These are phyloP conservation scores for Rhizopogon vinicolor DNA, from an alignment of 768 basidiomycete genomes.

Conservation along the genomic window DNA sequence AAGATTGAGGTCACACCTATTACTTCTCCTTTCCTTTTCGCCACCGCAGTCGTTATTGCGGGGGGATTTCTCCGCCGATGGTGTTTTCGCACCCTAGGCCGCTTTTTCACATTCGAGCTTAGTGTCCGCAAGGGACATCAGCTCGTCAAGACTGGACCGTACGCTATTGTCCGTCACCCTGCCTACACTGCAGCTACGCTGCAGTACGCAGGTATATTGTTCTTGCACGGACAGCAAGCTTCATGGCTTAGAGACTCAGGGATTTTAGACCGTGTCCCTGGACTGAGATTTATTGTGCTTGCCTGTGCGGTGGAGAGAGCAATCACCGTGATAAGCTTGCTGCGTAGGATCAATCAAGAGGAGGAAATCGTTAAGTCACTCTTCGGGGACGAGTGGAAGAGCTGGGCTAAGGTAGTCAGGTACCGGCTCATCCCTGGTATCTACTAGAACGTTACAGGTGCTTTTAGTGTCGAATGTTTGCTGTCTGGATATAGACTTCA, in stretches of 20 bases:
- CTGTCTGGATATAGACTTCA: not conserved
- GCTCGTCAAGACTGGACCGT: slow-evolving; percentile 25
- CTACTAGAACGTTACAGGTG: slow-evolving; percentile 13
- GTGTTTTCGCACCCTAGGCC: slow-evolving; percentile 22
- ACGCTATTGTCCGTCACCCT: slow-evolving; percentile 26
- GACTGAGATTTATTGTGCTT: not conserved
- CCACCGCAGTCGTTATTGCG: slow-evolving; percentile 8
- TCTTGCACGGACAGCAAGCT: slow-evolving; percentile 1
- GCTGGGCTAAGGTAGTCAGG: slow-evolving; percentile 24
- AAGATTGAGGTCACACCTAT: not conserved
- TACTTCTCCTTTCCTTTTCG: slow-evolving; percentile 14
- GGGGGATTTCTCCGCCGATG: slow-evolving; percentile 18
- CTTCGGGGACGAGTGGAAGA: slow-evolving; percentile 31
- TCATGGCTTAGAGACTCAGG: slow-evolving; percentile 14
- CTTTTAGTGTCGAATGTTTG: not conserved
- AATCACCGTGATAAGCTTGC: slow-evolving; percentile 1
- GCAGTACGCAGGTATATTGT: slow-evolving; percentile 1
- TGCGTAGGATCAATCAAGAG: slow-evolving; percentile 15
- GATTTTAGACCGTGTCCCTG: slow-evolving; percentile 1
- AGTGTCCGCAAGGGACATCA: slow-evolving; percentile 17
- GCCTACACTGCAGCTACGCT: slow-evolving; percentile 18
- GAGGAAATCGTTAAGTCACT: slow-evolving; percentile 24
- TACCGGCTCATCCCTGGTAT: slow-evolving; percentile 30
- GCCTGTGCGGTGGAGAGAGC: not conserved
- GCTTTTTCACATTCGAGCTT: slow-evolving; percentile 25